Evolutionary conservation across 2,329 filamentous ascomycete species (phyloP).

Genomic region (Cercospora sp.): DNA sequence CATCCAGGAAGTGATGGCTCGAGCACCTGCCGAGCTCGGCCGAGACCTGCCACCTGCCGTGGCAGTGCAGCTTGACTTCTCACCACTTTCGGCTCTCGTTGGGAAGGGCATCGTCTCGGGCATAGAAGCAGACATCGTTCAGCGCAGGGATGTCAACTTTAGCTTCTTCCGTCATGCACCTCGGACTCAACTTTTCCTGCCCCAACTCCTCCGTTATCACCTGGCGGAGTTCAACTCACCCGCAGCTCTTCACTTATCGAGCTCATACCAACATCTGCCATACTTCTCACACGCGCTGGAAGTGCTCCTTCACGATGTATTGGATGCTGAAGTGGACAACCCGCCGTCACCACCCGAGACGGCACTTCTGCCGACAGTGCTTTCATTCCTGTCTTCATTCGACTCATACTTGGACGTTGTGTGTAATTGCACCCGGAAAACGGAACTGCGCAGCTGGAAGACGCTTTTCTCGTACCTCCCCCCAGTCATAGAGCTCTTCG

Average conservation of each 20-base stretch:
- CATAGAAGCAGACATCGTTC: slow-evolving; percentile 88
- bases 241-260: slow-evolving; percentile 77
- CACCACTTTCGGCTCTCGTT: slow-evolving; percentile 83
- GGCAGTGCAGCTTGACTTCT: slow-evolving; percentile 86
- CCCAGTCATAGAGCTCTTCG: slow-evolving; percentile 86
- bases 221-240: slow-evolving; percentile 73
- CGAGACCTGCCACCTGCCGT: slow-evolving; percentile 74
- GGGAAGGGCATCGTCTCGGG: slow-evolving; percentile 88
- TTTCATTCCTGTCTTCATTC: slow-evolving; percentile 56
- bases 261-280: slow-evolving; percentile 80
- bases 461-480: slow-evolving; percentile 91
- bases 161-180: slow-evolving; percentile 86
- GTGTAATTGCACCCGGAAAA: slow-evolving; percentile 95
- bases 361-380: slow-evolving; percentile 52
- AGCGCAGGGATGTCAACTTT: slow-evolving; percentile 87
- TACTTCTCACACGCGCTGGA: slow-evolving; percentile 95
- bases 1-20: slow-evolving; percentile 76
- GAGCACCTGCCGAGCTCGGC: slow-evolving; percentile 63
- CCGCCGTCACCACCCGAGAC: slow-evolving; percentile 46
- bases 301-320: slow-evolving; percentile 84
- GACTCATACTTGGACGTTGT: slow-evolving; percentile 91
- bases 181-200: slow-evolving; percentile 90
- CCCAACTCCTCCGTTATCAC: slow-evolving; percentile 79
- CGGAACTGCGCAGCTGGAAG: slow-evolving; percentile 90
- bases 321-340: slow-evolving; percentile 92